Evolutionary conservation across 2,329 filamentous ascomycete species (phyloP).

Genomic region (Scedosporium boydii): DNA sequence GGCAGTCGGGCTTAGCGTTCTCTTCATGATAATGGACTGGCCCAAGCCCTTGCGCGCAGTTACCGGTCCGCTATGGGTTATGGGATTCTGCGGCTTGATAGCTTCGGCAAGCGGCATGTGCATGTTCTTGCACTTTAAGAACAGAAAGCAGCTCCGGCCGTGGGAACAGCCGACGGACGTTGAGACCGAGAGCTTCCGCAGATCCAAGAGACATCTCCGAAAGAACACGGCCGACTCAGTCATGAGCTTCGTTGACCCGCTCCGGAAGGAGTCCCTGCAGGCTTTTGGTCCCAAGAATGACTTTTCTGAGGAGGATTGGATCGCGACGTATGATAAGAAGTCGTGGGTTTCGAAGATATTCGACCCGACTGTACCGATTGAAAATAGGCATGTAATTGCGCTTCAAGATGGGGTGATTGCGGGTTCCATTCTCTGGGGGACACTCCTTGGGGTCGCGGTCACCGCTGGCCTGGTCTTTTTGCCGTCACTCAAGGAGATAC

Average conservation of each 20-base stretch:
- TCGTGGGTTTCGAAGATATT: constrained; percentile 65
- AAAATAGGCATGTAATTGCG: constrained; percentile 15
- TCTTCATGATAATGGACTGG: constrained; percentile 57
- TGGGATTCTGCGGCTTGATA: constrained; percentile 63
- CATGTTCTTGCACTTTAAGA: constrained; percentile 64
- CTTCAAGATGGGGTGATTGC: constrained; percentile 20
- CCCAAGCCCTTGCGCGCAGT: constrained; percentile 59
- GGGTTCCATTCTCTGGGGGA: constrained; percentile 16
- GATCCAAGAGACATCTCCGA: constrained; percentile 8
- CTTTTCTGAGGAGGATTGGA: constrained; percentile 71
- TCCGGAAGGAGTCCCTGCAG: constrained; percentile 30
- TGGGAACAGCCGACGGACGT: constrained; percentile 56
- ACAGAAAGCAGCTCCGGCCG: constrained; percentile 66
- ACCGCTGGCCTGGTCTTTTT: constrained; percentile 14
- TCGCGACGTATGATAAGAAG: constrained; percentile 60
- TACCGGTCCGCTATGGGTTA: constrained; percentile 54
- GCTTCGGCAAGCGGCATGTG: constrained; percentile 75
- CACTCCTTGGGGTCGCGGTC: constrained; percentile 15
- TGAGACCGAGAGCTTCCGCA: constrained; percentile 6
- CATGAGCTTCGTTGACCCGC: constrained; percentile 12
- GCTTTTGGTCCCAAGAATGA: constrained; percentile 45
- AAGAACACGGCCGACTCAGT: constrained; percentile 10
- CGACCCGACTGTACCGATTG: constrained; percentile 30
- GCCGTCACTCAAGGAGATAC: constrained; percentile 5
- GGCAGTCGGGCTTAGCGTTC: constrained; percentile 46